Percentiles rank a stretch among this genome's conserved stretches.
phyloP scores from a whole-genome alignment of 2,329 filamentous ascomycete species.

The Talaromyces sp. region DNA sequence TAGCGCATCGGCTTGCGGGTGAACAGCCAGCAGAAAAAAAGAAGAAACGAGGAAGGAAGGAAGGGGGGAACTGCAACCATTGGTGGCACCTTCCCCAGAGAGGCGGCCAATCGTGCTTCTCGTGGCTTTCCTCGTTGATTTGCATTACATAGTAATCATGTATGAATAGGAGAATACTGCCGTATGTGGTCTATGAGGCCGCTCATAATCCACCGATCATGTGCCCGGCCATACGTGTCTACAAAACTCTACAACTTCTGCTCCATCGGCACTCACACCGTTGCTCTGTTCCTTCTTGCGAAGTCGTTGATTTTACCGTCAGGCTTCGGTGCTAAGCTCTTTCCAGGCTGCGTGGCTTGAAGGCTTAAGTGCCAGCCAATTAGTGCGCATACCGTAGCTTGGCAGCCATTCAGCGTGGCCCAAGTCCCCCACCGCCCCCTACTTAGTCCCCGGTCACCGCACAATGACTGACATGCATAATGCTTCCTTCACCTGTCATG shows the following conservation, averaged over 20 bases:
- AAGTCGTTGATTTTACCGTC: not conserved
- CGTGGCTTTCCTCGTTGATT: not conserved
- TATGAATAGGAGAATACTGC: too few species aligned
- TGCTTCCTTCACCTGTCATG: not conserved
- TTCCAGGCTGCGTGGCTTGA: conserved; percentile 1
- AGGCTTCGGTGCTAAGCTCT: conserved; percentile 1
- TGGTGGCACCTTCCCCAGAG: not conserved
- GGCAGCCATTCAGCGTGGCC: not conserved
- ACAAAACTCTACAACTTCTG: too few species aligned
- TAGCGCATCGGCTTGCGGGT: conserved; percentile 7
- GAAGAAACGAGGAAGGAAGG: not conserved
- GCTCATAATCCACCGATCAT: not conserved
- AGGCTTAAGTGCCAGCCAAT: not conserved
- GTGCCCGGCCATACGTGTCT: not conserved
- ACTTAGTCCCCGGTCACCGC: not conserved
- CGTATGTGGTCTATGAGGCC: too few species aligned
- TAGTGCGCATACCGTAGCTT: not conserved
- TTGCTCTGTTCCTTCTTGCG: not conserved
- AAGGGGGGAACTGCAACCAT: not conserved
- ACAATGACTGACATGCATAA: conserved; percentile 1
- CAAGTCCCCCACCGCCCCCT: not conserved
- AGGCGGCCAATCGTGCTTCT: not conserved
- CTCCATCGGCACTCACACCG: too few species aligned
- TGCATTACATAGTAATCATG: too few species aligned
- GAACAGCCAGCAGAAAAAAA: not conserved